These are phyloP conservation scores for Rhipidocladum racemiflorum DNA, from an alignment of 176 grass and related monocot species.

Conservation along the genomic window DNA sequence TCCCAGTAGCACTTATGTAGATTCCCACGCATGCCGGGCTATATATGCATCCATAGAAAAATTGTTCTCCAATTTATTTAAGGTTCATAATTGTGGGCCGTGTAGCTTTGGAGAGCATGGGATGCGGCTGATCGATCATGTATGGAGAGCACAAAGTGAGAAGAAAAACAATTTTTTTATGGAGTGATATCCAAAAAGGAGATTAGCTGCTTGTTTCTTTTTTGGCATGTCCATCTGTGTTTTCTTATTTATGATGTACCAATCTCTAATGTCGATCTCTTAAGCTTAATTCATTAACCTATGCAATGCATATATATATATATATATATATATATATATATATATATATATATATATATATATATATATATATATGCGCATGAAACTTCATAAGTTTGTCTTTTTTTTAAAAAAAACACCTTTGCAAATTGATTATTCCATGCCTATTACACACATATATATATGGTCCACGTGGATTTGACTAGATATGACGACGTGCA, in stretches of 20 bases:
- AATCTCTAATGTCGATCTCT: background rate
- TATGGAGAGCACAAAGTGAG: conserved; percentile 32
- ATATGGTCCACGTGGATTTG: background rate
- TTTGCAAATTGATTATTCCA: background rate
- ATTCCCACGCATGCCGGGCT: conserved; percentile 17
- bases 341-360: too few relatives aligned
- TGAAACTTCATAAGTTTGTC: too few relatives aligned
- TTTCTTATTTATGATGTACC: too few relatives aligned
- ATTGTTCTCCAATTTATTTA: conserved; percentile 18
- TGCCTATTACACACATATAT: background rate
- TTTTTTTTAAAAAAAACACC: too few relatives aligned
- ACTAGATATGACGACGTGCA: too few relatives aligned
- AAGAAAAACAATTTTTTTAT: background rate
- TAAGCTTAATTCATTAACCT: background rate
- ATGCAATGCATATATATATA: too few relatives aligned
- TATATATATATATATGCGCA: too few relatives aligned
- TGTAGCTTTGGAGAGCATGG: conserved; percentile 32
- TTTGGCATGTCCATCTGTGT: background rate
- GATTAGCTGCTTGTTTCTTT: conserved; percentile 14
- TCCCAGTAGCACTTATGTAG: conserved; percentile 21
- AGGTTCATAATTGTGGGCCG: conserved; percentile 1
- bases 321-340: too few relatives aligned
- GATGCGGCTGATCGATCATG: conserved; percentile 49
- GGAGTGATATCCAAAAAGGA: conserved; percentile 7
- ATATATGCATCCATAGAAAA: background rate